Conservation (phyloP, 768 basidiomycete genomes). For the Fibroporia radiculosa region DNA sequence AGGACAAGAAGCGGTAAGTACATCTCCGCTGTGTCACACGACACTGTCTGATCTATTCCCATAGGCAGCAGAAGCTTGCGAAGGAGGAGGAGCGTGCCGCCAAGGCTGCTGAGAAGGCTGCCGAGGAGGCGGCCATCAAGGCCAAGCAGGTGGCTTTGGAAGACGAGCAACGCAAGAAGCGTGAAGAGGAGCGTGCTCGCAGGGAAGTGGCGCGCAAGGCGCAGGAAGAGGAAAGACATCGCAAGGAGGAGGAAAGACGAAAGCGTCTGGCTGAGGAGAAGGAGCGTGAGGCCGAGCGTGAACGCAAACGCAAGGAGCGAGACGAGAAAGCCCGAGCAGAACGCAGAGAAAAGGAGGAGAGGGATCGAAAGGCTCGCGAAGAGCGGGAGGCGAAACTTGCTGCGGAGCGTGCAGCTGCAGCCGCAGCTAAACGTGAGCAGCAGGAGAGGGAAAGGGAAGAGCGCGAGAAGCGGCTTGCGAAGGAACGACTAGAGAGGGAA, state of each 20-base stretch:
- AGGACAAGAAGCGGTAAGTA: constrained; percentile 89
- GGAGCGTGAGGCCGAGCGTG: constrained; percentile 70
- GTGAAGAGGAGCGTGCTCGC: constrained; percentile 79
- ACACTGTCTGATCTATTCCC: background rate
- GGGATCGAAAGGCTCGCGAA: constrained; percentile 55
- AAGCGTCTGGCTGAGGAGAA: constrained; percentile 73
- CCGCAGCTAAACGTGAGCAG: constrained; percentile 33
- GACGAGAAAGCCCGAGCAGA: constrained; percentile 53
- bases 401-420: constrained; percentile 38
- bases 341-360: constrained; percentile 47
- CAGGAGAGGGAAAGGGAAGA: constrained; percentile 58
- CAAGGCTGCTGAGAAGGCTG: constrained; percentile 78
- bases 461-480: constrained; percentile 56
- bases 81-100: constrained; percentile 89
- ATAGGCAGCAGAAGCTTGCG: constrained; percentile 82
- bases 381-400: constrained; percentile 55
- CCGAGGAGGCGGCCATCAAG: constrained; percentile 73
- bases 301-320: constrained; percentile 66
- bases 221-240: constrained; percentile 74
- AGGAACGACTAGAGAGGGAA: constrained; percentile 41
- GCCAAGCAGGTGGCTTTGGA: constrained; percentile 73
- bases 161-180: constrained; percentile 71
- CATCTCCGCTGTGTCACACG: constrained; percentile 5
- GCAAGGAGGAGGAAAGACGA: constrained; percentile 79
- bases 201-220: constrained; percentile 72